Conservation (phyloP, 2,329 filamentous ascomycete genomes). For the Claviceps sp. region DNA sequence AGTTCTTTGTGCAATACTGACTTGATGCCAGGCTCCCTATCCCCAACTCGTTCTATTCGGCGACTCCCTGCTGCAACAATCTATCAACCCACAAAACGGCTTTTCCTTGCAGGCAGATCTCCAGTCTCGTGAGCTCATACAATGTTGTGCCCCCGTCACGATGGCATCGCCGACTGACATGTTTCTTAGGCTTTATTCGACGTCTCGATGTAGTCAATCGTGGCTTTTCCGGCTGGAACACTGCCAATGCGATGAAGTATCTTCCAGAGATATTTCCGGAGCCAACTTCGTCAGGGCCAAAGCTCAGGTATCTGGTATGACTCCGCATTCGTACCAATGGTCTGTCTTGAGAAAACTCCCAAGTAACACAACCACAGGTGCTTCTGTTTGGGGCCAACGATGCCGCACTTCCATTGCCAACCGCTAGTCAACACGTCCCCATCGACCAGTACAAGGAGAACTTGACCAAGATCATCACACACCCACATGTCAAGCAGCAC, state of each 20-base stretch:
- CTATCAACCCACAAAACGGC: conserved; percentile 46
- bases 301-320: conserved; percentile 54
- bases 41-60: conserved; percentile 76
- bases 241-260: conserved; percentile 55
- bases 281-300: conserved; percentile 40
- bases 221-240: conserved; percentile 79
- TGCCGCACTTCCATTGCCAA: conserved; percentile 51
- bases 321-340: not conserved
- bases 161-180: not conserved
- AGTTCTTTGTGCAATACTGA: not conserved
- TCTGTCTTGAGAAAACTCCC: not conserved
- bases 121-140: conserved; percentile 43
- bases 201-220: conserved; percentile 79
- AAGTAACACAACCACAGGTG: conserved; percentile 32
- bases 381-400: conserved; percentile 89
- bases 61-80: conserved; percentile 72
- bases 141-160: not conserved
- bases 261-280: conserved; percentile 59
- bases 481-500: conserved; percentile 57
- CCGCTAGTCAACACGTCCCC: conserved; percentile 61
- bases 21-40: conserved; percentile 26
- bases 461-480: conserved; percentile 55
- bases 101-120: conserved; percentile 65
- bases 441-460: conserved; percentile 65
- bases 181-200: conserved; percentile 51